Percentiles rank a stretch among this genome's conserved stretches.
phyloP scores from a whole-genome alignment of 306 rosid species.

The Canavalia gladiata region DNA sequence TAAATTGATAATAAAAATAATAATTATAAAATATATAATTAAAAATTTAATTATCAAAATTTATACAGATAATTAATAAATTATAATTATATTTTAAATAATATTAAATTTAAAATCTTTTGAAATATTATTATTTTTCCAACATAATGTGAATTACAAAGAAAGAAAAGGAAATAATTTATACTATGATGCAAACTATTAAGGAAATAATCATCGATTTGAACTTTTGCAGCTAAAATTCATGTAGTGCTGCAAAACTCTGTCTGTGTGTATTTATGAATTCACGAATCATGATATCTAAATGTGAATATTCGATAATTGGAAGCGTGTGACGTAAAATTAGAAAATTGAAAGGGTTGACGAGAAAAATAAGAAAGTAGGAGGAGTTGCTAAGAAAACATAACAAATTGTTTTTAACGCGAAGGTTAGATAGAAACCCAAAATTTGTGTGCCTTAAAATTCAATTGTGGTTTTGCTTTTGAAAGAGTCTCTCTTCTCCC shows the following conservation, averaged over 20 bases:
- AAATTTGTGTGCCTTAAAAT: background rate
- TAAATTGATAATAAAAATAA: too few relatives aligned
- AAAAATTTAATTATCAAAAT: too few relatives aligned
- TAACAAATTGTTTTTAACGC: background rate
- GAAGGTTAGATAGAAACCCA: background rate
- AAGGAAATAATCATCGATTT: background rate
- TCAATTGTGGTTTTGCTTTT: conserved; percentile 18
- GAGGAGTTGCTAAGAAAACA: conserved; percentile 33
- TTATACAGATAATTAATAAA: too few relatives aligned
- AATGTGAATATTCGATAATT: background rate
- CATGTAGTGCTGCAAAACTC: background rate
- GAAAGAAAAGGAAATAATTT: background rate
- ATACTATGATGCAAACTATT: background rate
- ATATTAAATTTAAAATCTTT: too few relatives aligned
- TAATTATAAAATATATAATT: too few relatives aligned
- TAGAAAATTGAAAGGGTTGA: background rate
- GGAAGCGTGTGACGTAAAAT: conserved; percentile 2
- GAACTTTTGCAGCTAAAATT: background rate
- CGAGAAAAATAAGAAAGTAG: background rate
- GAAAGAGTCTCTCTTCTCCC: conserved; percentile 23
- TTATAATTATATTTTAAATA: too few relatives aligned
- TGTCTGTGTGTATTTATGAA: background rate
- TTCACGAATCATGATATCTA: background rate
- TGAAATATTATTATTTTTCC: too few relatives aligned
- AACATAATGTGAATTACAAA: background rate